Evolutionary conservation across 805 yeast genomes (phyloP).

Genomic region (Pichia kluyveri): DNA sequence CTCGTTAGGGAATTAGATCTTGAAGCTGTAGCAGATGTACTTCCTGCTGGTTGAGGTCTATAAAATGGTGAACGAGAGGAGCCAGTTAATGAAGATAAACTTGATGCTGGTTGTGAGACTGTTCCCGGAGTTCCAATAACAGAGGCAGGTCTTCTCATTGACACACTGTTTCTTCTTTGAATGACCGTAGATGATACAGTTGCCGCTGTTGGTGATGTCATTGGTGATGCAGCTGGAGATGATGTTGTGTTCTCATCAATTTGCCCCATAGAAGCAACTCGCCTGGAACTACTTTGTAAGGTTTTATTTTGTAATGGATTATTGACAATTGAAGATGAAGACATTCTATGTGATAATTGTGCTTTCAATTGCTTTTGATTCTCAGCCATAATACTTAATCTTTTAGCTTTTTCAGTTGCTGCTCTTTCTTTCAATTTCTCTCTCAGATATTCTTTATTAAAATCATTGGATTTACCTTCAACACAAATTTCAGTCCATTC

Average conservation of each 20-base stretch:
- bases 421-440: constrained; percentile 18
- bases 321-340: not conserved
- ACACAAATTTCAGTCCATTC: constrained; percentile 29
- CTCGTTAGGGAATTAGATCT: constrained; percentile 6
- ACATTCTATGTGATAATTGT: not conserved
- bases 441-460: constrained; percentile 26
- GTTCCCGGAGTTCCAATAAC: not conserved
- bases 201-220: no score
- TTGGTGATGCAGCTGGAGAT: not conserved
- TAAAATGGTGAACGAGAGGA: constrained; percentile 2
- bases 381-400: not conserved
- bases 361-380: constrained; percentile 1
- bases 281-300: not conserved
- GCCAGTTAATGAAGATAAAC: not conserved
- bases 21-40: not conserved
- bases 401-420: constrained; percentile 8
- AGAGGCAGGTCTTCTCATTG: not conserved
- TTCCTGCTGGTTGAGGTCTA: not conserved
- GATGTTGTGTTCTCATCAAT: not conserved
- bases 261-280: not conserved
- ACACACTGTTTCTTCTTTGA: not conserved
- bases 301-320: not conserved
- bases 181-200: not conserved
- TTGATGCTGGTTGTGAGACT: not conserved
- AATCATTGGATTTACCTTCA: constrained; percentile 32